Conservation (phyloP, 352 stramenopile genomes). For the Pythium apleroticum region DNA sequence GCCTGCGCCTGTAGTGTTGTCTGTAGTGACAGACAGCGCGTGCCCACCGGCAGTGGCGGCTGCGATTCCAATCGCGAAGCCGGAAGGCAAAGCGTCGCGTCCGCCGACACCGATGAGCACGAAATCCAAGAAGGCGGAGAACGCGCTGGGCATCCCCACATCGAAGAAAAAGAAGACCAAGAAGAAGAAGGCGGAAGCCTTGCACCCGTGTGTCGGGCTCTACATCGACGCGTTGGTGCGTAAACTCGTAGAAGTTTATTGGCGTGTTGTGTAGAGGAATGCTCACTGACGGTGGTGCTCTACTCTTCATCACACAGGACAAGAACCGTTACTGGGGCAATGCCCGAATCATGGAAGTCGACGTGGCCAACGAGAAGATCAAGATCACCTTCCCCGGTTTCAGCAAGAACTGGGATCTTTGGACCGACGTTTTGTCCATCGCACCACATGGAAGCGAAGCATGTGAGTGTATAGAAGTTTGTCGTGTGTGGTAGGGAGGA, state of each 20-base stretch:
- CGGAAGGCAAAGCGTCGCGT: not conserved
- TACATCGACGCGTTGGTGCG: constrained; percentile 65
- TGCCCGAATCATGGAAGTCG: constrained; percentile 67
- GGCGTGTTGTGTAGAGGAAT: not conserved
- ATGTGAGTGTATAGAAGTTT: constrained; percentile 15
- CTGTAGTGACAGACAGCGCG: not conserved
- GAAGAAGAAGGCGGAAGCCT: constrained; percentile 16
- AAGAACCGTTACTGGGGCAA: constrained; percentile 72
- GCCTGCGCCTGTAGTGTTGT: not conserved
- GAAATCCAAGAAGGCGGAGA: constrained; percentile 15
- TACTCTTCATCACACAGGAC: constrained; percentile 33
- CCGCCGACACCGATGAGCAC: constrained; percentile 13
- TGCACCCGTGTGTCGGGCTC: constrained; percentile 49
- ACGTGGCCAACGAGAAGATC: constrained; percentile 57
- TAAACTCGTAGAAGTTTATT: not conserved
- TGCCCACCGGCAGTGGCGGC: not conserved
- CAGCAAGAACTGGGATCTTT: constrained; percentile 64
- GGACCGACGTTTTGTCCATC: constrained; percentile 72
- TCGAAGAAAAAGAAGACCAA: constrained; percentile 36
- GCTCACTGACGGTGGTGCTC: not conserved
- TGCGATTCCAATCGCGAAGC: not conserved
- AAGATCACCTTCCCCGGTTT: constrained; percentile 76
- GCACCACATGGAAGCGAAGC: constrained; percentile 39
- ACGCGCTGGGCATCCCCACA: constrained; percentile 20
- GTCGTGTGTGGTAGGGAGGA: not conserved